Base-by-base conservation (phyloP, 768 basidiomycete species). In the Tylopilus felleus region DNA sequence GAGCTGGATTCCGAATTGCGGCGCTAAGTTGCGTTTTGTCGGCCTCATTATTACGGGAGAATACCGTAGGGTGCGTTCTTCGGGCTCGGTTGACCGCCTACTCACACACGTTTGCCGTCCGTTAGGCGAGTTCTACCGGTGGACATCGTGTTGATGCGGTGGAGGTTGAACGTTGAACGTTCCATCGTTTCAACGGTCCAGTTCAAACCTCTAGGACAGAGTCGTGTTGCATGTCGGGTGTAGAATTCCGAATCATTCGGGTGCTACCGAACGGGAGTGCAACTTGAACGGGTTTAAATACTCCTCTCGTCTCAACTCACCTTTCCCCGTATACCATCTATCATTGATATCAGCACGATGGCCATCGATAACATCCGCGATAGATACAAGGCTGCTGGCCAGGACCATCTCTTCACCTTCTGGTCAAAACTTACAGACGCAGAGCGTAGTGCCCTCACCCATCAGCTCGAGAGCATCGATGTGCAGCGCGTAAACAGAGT, bases 401-500 rank as follows among this genome's bases (percentile, higher is more conserved):
- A 99, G 76, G 85, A 73, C 57, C 97, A 98, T 68, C 82, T 98
- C 65, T 81, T 98, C 72, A 78, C 84, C 31, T 97, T 96, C 77
- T 97, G 86, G 86, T 75, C 84, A 52, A 75, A 77, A 35, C 85
- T 98, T 55, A 73, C 82, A 42, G 72, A 83, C 5, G 49, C 75
- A 5, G 86, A 95, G 63, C 90, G 84, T 63, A 66, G 72, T 8
- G 66, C 80, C 9, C 81, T 98, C 51, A 68, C 79, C 55, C 65
- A 72, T 13, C 96, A 98, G 72, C 85, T 98, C 60, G 77, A 82
- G 44, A 71, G 78, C 12, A 84, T 99, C 68, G 85, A 98, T 69
- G 85, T 97, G 61, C 81, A 87, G 54, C 90, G 94, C 59, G 93
- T 98, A 56, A 98, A 98, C 76, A 81, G 84, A 62, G 82, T 98